Evolutionary conservation across 768 basidiomycete genomes (phyloP), one percentile per base, ranked within the genome.

Genomic region (Fomitopsis pulvina): DNA sequence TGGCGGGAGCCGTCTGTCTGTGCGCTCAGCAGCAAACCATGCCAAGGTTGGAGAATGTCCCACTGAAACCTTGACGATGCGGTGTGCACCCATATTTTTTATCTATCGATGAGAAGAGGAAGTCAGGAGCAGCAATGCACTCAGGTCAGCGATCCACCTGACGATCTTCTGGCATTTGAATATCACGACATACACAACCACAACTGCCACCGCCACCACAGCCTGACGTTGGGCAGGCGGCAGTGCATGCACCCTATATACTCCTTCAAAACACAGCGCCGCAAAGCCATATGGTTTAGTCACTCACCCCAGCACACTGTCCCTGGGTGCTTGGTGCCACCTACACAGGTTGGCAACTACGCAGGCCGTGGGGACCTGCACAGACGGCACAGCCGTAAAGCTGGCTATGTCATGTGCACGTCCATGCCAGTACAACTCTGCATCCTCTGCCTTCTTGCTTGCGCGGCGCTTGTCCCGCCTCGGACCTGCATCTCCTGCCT

Each of bases 331-430:
- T 25, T 3, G 28, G n/a, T n/a, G n/a, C n/a, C n/a, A n/a, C n/a
- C n/a, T n/a, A n/a, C n/a, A n/a, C n/a, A n/a, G n/a, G n/a, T 30
- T 41, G 28, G 49, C 27, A 16, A 52, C 45, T 8, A 18, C 20
- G 48, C 47, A 47, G 16, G 37, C 4, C 30, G 24, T 32, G 24
- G 21, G 41, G 9, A 44, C 46, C 11, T 18, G 14, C n/a, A 10
- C 10, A 20, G 37, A 32, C 49, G 75, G 74, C 40, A 76, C 65
- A 25, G 66, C 62, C 32, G 57, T 55, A 43, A 78, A 60, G 55
- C 76, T 76, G 28, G 73, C 68, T 20, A 53, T 51, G 34, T 56
- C 53, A 45, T 70, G 68, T 12, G 34, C 57, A 20, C 16, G 11
- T 10, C 51, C 49, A 27, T 53, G 32, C 22, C 43, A 43, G 26